Percentiles rank a stretch among this genome's conserved stretches.
phyloP scores from a whole-genome alignment of 1,284 basidiomycete genomes.

The Tilletia walkeri region DNA sequence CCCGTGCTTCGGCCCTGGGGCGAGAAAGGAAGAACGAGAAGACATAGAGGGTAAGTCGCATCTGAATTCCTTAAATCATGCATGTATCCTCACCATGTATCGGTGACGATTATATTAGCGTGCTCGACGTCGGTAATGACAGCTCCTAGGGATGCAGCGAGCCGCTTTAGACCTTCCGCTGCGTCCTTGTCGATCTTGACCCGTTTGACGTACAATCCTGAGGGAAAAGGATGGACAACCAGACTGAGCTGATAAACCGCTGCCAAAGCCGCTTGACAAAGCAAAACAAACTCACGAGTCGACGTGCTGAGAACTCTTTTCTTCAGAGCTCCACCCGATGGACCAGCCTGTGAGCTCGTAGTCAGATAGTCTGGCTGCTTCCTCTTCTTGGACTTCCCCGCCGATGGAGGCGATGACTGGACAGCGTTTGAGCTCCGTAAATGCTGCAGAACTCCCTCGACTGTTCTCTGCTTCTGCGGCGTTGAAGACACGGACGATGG shows the following conservation, averaged over 20 bases:
- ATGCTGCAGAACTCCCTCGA: background rate
- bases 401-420: too few relatives aligned
- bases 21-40: too few relatives aligned
- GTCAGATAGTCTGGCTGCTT: slow-evolving; percentile 3
- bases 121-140: slow-evolving; percentile 4
- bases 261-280: background rate
- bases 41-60: too few relatives aligned
- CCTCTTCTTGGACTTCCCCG: too few relatives aligned
- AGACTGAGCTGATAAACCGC: background rate
- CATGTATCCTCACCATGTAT: slow-evolving; percentile 8
- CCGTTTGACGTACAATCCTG: slow-evolving; percentile 10
- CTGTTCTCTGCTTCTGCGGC: background rate
- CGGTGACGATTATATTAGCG: slow-evolving; percentile 11
- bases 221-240: background rate
- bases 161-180: background rate
- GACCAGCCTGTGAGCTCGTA: background rate
- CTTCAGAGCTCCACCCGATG: background rate
- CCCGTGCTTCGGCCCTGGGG: background rate
- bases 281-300: background rate
- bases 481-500: background rate
- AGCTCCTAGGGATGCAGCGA: slow-evolving; percentile 2
- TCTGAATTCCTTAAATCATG: background rate
- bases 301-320: slow-evolving; percentile 3
- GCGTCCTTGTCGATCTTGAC: slow-evolving; percentile 1
- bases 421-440: too few relatives aligned